These are phyloP conservation scores for Pestalotiopsis sp. DNA, from an alignment of 2,329 filamentous ascomycete species.

Conservation along the genomic window DNA sequence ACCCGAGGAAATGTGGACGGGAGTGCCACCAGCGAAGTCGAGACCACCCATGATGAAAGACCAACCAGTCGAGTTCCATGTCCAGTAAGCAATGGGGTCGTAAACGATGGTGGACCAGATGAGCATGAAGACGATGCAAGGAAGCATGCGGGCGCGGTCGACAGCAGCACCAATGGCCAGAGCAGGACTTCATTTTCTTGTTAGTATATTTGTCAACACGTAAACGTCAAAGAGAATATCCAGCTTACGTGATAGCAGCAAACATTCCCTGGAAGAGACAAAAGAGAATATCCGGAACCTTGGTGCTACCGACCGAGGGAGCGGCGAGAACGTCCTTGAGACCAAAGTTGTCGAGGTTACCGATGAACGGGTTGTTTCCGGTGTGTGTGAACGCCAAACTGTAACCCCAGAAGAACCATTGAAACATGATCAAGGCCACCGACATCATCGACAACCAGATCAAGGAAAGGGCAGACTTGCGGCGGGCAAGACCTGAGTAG, in stretches of 20 bases:
- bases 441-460: constrained; percentile 86
- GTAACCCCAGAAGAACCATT: constrained; percentile 97
- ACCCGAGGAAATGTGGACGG: constrained; percentile 74
- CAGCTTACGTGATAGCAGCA: constrained; percentile 78
- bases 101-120: constrained; percentile 73
- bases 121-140: constrained; percentile 68
- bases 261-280: constrained; percentile 90
- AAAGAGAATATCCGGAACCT: constrained; percentile 81
- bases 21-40: constrained; percentile 75
- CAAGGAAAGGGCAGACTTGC: constrained; percentile 85
- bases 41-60: constrained; percentile 68
- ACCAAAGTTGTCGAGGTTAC: constrained; percentile 79
- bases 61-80: constrained; percentile 76
- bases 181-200: constrained; percentile 42
- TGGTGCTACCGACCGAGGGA: constrained; percentile 71
- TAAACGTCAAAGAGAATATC: not conserved
- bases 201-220: not conserved
- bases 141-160: constrained; percentile 63
- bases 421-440: constrained; percentile 77
- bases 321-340: constrained; percentile 75
- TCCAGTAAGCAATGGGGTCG: constrained; percentile 75
- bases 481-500: constrained; percentile 85
- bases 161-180: constrained; percentile 62
- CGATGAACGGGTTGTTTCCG: constrained; percentile 72
- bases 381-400: constrained; percentile 82